phyloP scores from a whole-genome alignment of 352 stramenopile genomes.

The Phytophthora pseudosyringae region DNA sequence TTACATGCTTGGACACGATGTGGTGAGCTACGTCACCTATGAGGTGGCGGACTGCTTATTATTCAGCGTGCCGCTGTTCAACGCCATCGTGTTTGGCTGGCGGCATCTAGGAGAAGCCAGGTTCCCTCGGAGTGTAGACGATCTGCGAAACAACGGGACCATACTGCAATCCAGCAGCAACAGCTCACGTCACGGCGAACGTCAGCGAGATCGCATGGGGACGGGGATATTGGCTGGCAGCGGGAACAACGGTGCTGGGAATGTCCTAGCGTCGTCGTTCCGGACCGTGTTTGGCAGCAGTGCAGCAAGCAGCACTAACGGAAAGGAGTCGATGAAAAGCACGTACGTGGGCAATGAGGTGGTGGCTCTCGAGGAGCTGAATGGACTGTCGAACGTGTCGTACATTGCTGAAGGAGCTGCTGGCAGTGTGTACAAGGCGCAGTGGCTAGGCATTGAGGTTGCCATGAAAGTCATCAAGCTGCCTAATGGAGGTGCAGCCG shows the following conservation, averaged over 20 bases:
- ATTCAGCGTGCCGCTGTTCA: conserved; percentile 56
- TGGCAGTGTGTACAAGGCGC: conserved; percentile 66
- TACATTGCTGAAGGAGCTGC: conserved; percentile 72
- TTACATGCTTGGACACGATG: conserved; percentile 32
- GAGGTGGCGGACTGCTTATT: conserved; percentile 51
- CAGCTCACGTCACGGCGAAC: conserved; percentile 36
- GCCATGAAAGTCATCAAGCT: conserved; percentile 81
- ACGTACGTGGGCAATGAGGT: conserved; percentile 56
- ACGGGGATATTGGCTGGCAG: conserved; percentile 32
- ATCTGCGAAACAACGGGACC: conserved; percentile 33
- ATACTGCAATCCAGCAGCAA: conserved; percentile 40
- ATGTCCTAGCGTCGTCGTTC: conserved; percentile 47
- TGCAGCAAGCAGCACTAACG: conserved; percentile 30
- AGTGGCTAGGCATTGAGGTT: conserved; percentile 78
- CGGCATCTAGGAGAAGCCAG: conserved; percentile 37
- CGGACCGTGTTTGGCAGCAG: conserved; percentile 49
- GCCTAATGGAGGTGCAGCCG: conserved; percentile 45
- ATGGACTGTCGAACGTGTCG: conserved; percentile 57
- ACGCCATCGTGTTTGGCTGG: conserved; percentile 60
- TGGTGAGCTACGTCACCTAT: conserved; percentile 38
- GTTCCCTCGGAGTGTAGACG: conserved; percentile 20
- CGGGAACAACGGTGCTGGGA: conserved; percentile 31
- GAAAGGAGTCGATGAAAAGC: conserved; percentile 51
- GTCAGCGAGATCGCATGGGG: conserved; percentile 38
- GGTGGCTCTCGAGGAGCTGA: conserved; percentile 60